Conservation (phyloP, 75 land plant genomes). For the Gnetum montanum region DNA sequence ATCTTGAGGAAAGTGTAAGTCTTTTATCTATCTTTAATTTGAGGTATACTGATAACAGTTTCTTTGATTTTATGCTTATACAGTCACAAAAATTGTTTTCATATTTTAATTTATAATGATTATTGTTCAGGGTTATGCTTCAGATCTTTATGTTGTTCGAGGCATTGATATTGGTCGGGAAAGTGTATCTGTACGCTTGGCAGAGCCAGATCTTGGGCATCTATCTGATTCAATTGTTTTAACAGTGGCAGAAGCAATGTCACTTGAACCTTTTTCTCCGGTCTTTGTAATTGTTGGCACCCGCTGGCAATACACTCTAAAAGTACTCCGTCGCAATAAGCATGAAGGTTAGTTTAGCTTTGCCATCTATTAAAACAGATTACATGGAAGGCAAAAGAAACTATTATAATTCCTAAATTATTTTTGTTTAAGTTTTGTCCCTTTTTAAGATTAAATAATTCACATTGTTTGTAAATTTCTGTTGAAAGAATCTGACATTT, state of each 20-base stretch:
- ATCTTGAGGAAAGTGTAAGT: constrained; percentile 75
- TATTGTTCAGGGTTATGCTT: constrained; percentile 78
- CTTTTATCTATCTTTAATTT: no score
- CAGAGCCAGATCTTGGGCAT: constrained; percentile 53
- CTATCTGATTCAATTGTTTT: constrained; percentile 60
- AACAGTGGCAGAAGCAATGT: constrained; percentile 97
- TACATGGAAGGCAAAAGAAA: background rate
- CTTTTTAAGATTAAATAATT: no score
- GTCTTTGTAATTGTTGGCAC: constrained; percentile 76
- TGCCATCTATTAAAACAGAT: background rate
- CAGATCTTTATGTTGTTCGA: constrained; percentile 81
- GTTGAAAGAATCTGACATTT: no score
- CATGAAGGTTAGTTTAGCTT: constrained; percentile 52
- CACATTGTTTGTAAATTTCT: no score
- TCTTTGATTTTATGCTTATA: no score
- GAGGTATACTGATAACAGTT: background rate
- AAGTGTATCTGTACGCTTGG: constrained; percentile 59
- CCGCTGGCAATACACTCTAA: constrained; percentile 42
- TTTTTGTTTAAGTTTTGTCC: no score
- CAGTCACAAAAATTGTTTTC: background rate
- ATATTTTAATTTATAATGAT: no score
- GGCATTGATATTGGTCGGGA: constrained; percentile 89
- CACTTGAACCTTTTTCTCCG: constrained; percentile 90
- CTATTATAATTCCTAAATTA: no score
- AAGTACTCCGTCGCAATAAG: constrained; percentile 61